A percentile compares a stretch with the other conserved stretches of the same genome.
Conservation (phyloP, 2,329 filamentous ascomycete species). For the Colletotrichum sp. region DNA sequence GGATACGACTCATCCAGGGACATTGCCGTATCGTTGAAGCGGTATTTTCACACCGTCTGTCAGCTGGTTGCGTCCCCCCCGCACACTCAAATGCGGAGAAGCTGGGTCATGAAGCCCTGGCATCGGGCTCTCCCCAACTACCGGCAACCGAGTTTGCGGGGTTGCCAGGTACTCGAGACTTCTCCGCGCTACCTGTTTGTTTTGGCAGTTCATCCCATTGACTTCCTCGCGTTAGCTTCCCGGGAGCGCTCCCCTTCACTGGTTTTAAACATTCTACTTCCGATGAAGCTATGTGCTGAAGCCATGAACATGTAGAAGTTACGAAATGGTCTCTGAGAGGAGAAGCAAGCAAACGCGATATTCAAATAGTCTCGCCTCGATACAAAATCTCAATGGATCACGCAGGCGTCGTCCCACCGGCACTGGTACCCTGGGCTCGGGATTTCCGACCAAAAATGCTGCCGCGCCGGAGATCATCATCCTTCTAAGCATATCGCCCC, state of each 20-base stretch:
- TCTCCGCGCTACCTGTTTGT: not conserved
- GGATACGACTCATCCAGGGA: not conserved
- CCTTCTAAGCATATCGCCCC: not conserved
- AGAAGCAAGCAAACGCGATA: not conserved
- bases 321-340: not conserved
- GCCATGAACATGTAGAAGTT: not conserved
- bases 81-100: conserved; percentile 3
- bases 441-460: not conserved
- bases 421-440: not conserved
- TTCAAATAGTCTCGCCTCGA: not conserved
- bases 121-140: not conserved
- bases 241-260: not conserved
- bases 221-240: not conserved
- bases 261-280: not conserved
- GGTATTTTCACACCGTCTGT: not conserved
- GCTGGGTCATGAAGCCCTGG: not conserved
- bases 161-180: not conserved
- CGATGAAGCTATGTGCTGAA: not conserved
- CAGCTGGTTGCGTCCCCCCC: not conserved
- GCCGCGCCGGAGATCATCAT: not conserved
- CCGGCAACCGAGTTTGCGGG: not conserved
- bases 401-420: not conserved
- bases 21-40: not conserved
- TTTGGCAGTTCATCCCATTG: not conserved
- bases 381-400: not conserved